Percentiles rank a stretch among this genome's conserved stretches.
phyloP scores from a whole-genome alignment of 2,329 filamentous ascomycete species.

The Rhinocladiella similis region DNA sequence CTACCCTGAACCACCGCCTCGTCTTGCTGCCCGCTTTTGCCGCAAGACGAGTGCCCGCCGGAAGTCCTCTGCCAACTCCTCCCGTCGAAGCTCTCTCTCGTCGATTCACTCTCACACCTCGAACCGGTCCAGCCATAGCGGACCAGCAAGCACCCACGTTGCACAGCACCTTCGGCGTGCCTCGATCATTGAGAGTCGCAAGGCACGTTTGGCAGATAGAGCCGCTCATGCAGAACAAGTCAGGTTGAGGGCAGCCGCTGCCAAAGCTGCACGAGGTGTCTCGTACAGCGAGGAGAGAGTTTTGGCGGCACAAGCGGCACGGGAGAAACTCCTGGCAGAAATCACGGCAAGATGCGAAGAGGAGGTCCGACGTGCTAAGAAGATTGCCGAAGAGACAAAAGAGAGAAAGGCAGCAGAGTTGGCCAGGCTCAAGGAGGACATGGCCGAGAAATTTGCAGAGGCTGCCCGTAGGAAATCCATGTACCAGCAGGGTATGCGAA shows the following conservation, averaged over 20 bases:
- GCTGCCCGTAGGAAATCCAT: constrained; percentile 58
- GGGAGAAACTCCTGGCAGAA: constrained; percentile 64
- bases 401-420: constrained; percentile 64
- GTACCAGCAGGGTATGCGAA: constrained; percentile 49
- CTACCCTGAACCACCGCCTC: constrained; percentile 55
- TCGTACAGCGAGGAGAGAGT: constrained; percentile 63
- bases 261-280: constrained; percentile 58
- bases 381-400: constrained; percentile 66
- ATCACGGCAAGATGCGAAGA: constrained; percentile 66
- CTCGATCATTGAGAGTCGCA: constrained; percentile 65
- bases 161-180: constrained; percentile 66
- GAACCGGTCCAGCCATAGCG: constrained; percentile 48
- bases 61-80: constrained; percentile 63
- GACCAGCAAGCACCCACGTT: constrained; percentile 58
- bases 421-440: constrained; percentile 58
- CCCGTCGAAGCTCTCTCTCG: constrained; percentile 64
- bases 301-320: constrained; percentile 62
- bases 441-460: constrained; percentile 66
- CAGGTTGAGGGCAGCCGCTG: constrained; percentile 49
- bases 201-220: constrained; percentile 63
- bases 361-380: constrained; percentile 65
- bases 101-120: constrained; percentile 62
- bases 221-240: constrained; percentile 68
- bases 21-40: constrained; percentile 65
- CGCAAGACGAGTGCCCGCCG: constrained; percentile 52